Conservation (phyloP, 2,329 filamentous ascomycete species). For the Neopestalotiopsis sp. region DNA sequence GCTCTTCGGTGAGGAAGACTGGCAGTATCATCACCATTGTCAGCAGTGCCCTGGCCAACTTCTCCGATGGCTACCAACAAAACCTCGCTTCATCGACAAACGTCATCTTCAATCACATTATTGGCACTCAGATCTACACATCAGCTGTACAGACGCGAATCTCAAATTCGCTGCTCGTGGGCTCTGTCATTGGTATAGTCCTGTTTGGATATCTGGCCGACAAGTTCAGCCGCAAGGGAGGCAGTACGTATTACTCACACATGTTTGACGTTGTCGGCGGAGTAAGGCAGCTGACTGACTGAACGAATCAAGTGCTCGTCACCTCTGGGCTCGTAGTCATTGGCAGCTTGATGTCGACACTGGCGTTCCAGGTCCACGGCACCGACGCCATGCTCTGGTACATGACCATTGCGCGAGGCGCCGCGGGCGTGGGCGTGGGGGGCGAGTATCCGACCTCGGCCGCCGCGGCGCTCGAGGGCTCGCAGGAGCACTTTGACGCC, state of each 20-base stretch:
- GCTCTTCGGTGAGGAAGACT: background rate
- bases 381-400: conserved; percentile 41
- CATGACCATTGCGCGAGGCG: conserved; percentile 40
- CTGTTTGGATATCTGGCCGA: conserved; percentile 37
- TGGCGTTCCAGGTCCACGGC: conserved; percentile 39
- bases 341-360: conserved; percentile 38
- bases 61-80: conserved; percentile 39
- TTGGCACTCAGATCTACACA: conserved; percentile 33
- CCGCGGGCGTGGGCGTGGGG: conserved; percentile 41
- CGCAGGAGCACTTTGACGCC: conserved; percentile 28
- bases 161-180: conserved; percentile 37
- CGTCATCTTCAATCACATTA: conserved; percentile 36
- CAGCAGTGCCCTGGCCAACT: conserved; percentile 28
- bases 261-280: too few species aligned
- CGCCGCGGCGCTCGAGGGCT: conserved; percentile 40
- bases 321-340: conserved; percentile 36
- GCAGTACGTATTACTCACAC: conserved; percentile 17
- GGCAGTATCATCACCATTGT: conserved; percentile 16
- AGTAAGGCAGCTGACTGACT: background rate
- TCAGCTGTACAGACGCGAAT: conserved; percentile 35
- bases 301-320: conserved; percentile 26
- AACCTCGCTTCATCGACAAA: conserved; percentile 37
- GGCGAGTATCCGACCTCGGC: conserved; percentile 43
- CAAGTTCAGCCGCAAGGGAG: conserved; percentile 36
- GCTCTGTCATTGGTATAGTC: conserved; percentile 37